These are phyloP conservation scores for Seminavis robusta DNA, from an alignment of 108 stramenopile species.

Conservation along the genomic window DNA sequence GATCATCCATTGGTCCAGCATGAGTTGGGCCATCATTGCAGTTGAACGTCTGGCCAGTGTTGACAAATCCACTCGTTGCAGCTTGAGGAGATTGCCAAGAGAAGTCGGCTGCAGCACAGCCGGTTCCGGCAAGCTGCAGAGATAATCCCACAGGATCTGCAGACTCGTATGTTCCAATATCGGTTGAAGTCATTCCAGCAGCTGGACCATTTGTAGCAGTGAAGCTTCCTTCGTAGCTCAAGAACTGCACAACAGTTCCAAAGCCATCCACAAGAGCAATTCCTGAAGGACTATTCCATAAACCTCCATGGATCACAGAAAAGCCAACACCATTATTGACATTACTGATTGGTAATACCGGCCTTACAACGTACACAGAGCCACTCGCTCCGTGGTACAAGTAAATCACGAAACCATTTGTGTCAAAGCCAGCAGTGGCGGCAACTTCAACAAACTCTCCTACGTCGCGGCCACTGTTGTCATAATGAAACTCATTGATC, in stretches of 20 bases:
- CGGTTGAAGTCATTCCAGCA: not conserved
- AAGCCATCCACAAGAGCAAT: not conserved
- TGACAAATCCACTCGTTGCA: not conserved
- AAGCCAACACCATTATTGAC: not conserved
- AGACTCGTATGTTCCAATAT: not conserved
- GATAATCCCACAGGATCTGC: not conserved
- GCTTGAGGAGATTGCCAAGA: not conserved
- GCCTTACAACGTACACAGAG: not conserved
- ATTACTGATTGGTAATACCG: not conserved
- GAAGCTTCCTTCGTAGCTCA: not conserved
- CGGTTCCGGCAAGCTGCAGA: not conserved
- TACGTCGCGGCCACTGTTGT: not conserved
- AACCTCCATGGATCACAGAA: not conserved
- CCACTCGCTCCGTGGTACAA: not conserved
- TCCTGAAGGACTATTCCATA: not conserved
- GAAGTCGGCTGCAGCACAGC: not conserved
- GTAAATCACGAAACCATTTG: not conserved
- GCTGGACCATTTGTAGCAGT: conserved; percentile 1
- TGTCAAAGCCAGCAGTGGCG: not conserved
- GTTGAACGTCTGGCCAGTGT: not conserved
- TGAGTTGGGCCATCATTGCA: not conserved
- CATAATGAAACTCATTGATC: conserved; percentile 3
- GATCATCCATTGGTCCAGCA: no score
- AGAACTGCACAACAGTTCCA: not conserved
- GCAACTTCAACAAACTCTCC: conserved; percentile 6